Evolutionary conservation across 2,329 filamentous ascomycete genomes (phyloP).

Genomic region (Phialemoniopsis sp.): DNA sequence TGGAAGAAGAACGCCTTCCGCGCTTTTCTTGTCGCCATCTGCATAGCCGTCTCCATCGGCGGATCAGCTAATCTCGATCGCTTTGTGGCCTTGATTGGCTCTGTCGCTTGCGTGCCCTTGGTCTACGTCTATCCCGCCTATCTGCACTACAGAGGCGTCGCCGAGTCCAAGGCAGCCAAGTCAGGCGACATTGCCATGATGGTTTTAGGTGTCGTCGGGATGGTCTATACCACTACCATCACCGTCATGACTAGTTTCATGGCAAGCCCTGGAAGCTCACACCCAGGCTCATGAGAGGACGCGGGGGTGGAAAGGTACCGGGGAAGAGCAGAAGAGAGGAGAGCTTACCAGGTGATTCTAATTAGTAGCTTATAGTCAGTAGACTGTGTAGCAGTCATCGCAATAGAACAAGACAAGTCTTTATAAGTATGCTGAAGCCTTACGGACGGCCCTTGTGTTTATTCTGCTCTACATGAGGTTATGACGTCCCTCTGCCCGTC

Average conservation of each 20-base stretch:
- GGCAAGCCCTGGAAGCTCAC: too few species aligned
- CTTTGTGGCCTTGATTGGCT: conserved; percentile 71
- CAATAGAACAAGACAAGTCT: too few species aligned
- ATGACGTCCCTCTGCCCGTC: too few species aligned
- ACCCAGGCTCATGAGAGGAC: too few species aligned
- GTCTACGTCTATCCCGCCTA: conserved; percentile 75
- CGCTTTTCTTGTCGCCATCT: conserved; percentile 50
- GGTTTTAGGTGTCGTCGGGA: conserved; percentile 57
- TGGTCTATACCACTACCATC: conserved; percentile 67
- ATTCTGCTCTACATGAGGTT: too few species aligned
- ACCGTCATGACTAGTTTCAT: conserved; percentile 33
- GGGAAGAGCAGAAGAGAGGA: too few species aligned
- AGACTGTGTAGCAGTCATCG: too few species aligned
- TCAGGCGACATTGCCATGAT: conserved; percentile 59
- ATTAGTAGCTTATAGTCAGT: too few species aligned
- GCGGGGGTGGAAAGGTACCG: too few species aligned
- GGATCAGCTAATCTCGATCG: conserved; percentile 69
- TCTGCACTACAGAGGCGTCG: conserved; percentile 65
- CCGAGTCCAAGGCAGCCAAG: conserved; percentile 48
- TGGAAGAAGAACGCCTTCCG: conserved; percentile 74
- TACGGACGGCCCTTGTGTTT: too few species aligned
- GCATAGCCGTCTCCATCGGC: conserved; percentile 56
- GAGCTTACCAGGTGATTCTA: too few species aligned
- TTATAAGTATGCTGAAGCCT: too few species aligned
- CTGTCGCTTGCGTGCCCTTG: conserved; percentile 69